Evolutionary conservation across 192 early-diverging fungal genomes (phyloP), one percentile per base, ranked within the genome.

Genomic region (Coemansia aciculifera): DNA sequence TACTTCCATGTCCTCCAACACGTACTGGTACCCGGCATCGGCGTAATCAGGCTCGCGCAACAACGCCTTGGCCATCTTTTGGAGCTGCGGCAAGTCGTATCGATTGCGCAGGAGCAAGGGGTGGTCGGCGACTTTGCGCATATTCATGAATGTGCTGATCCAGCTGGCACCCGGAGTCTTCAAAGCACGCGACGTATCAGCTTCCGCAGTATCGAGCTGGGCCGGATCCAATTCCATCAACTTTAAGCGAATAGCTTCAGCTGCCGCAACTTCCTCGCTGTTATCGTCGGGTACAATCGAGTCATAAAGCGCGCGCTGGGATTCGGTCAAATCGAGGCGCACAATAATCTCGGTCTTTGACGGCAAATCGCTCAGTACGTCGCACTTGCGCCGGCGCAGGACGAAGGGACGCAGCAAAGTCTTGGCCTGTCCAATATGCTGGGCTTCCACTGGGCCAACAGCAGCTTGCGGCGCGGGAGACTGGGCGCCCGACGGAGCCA

Each of bases 381-480:
- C 85, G 27, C 74, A 81, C 63, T 97, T 97, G 65, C 89, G 87
- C 19, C 95, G 77, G 8, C 94, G 85, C 34, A 97, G 77, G 1
- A 97, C 92, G 82, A 97, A 97, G 1, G 95, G 95, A 0, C 88
- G 84, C 88, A 97, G 86, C 75, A 97, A 89, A 24, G 88, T 86
- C 63, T 90, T 89, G 13, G 93, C 95, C 21, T 92, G 85, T 21
- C 86, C 75, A 37, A 95, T 92, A 31, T 91, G 89, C 68, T 91
- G 85, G 13, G 76, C 43, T 24, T 83, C 75, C 3, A 78, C 67
- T 36, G 79, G 13, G 66, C 78, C 71, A 21, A 74, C 66, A 0
- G 54, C 66, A 0, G 54, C 34, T 11, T 54, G 36, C 10, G 43
- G 43, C 3, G 37, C 77, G 6, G 78, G 74, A 29, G 79, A 76